Conservation (phyloP, 2,329 filamentous ascomycete genomes). For the Trichoderma sp. region DNA sequence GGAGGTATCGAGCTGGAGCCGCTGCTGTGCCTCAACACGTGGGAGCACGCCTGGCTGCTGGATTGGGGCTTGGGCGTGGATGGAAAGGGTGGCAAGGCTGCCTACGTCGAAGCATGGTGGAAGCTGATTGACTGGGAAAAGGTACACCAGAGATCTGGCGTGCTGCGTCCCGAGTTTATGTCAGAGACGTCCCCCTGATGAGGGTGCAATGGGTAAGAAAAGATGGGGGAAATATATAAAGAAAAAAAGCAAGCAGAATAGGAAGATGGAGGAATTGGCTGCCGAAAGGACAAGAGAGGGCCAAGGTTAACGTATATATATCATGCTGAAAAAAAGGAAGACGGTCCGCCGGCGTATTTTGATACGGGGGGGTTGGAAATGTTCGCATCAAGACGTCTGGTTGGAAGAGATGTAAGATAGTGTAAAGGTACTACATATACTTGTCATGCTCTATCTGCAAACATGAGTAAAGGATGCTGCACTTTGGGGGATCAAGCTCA, state of each 20-base stretch:
- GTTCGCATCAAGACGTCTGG: neutral
- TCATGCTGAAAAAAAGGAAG: neutral
- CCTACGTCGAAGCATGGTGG: constrained; percentile 84
- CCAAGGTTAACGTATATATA: constrained; percentile 5
- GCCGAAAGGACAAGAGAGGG: neutral
- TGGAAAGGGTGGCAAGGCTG: constrained; percentile 68
- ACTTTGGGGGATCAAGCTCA: neutral
- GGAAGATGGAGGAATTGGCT: neutral
- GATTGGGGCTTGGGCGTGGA: constrained; percentile 64
- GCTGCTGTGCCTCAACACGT: constrained; percentile 88
- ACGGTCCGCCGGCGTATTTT: neutral
- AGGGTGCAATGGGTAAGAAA: neutral
- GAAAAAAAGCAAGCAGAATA: neutral
- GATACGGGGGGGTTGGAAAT: neutral
- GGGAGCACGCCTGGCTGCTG: constrained; percentile 88
- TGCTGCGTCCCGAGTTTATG: constrained; percentile 37
- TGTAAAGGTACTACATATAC: constrained; percentile 13
- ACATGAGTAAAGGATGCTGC: neutral
- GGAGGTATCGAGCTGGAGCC: constrained; percentile 69
- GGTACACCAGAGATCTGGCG: constrained; percentile 50
- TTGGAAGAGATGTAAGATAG: constrained; percentile 17
- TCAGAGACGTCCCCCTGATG: constrained; percentile 21
- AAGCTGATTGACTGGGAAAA: constrained; percentile 77
- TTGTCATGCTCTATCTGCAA: constrained; percentile 12
- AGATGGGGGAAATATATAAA: neutral